These are phyloP conservation scores for Potentilla sterilis DNA, from an alignment of 306 rosid genomes.

Conservation along the genomic window DNA sequence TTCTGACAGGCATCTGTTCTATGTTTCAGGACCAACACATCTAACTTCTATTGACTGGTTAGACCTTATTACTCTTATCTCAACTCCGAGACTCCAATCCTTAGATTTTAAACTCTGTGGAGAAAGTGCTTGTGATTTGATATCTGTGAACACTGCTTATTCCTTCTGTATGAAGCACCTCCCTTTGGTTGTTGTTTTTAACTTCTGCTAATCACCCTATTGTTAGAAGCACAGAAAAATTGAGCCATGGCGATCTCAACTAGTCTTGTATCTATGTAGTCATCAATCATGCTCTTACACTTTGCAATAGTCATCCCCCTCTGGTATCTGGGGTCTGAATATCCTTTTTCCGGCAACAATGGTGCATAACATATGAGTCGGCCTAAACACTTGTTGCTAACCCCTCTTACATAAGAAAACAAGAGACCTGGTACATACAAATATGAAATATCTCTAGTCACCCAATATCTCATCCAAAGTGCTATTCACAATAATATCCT, in stretches of 20 bases:
- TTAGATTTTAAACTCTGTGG: not conserved
- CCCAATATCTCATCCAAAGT: not conserved
- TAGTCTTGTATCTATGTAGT: not conserved
- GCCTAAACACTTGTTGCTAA: not conserved
- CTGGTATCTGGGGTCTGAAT: not conserved
- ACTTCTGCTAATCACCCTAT: not conserved
- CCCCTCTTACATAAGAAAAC: not conserved
- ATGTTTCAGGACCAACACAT: constrained; percentile 73
- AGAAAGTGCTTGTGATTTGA: not conserved
- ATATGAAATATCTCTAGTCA: too few relatives aligned
- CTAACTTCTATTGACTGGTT: constrained; percentile 73
- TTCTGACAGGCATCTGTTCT: constrained; percentile 60
- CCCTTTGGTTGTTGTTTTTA: not conserved
- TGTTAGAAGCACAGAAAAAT: not conserved
- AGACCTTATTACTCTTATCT: constrained; percentile 13
- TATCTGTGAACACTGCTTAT: not conserved
- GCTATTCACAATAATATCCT: not conserved
- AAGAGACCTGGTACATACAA: not conserved
- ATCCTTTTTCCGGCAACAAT: not conserved
- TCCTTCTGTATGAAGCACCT: not conserved
- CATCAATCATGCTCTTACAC: not conserved
- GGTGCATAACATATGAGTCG: not conserved
- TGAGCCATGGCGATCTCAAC: not conserved
- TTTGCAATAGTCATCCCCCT: not conserved
- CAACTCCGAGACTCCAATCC: not conserved